phyloP scores from a whole-genome alignment of 495 filamentous ascomycete genomes.

The Neurospora africana region DNA sequence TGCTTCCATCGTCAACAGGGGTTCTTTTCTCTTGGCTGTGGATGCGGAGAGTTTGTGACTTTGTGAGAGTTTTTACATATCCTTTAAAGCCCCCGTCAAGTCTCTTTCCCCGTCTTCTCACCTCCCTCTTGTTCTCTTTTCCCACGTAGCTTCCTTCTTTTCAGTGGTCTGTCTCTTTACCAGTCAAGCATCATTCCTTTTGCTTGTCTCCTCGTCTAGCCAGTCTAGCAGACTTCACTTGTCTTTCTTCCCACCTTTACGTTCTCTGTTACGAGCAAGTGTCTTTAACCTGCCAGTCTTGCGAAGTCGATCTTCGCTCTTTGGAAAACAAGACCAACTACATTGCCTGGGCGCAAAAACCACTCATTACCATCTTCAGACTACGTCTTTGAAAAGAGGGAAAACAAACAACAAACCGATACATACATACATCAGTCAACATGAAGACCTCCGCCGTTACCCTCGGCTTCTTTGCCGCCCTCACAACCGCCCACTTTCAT shows the following conservation, averaged over 20 bases:
- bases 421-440: constrained; percentile 17
- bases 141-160: constrained; percentile 10
- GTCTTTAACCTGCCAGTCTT: constrained; percentile 27
- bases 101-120: constrained; percentile 3
- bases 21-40: neutral
- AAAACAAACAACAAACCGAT: constrained; percentile 4
- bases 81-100: constrained; percentile 12
- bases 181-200: constrained; percentile 25
- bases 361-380: neutral
- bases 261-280: constrained; percentile 29
- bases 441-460: constrained; percentile 38
- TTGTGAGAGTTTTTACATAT: neutral
- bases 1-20: neutral
- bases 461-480: constrained; percentile 35
- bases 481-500: constrained; percentile 31
- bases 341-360: constrained; percentile 13
- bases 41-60: neutral
- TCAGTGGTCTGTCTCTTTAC: constrained; percentile 17
- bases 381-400: constrained; percentile 1
- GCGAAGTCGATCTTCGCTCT: constrained; percentile 42
- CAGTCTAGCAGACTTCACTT: constrained; percentile 22
- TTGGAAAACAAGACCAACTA: constrained; percentile 10
- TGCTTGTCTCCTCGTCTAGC: constrained; percentile 20
- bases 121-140: constrained; percentile 8
- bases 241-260: constrained; percentile 19